Conservation (phyloP, 179 eudicot genomes). For the Silene noctiflora region DNA sequence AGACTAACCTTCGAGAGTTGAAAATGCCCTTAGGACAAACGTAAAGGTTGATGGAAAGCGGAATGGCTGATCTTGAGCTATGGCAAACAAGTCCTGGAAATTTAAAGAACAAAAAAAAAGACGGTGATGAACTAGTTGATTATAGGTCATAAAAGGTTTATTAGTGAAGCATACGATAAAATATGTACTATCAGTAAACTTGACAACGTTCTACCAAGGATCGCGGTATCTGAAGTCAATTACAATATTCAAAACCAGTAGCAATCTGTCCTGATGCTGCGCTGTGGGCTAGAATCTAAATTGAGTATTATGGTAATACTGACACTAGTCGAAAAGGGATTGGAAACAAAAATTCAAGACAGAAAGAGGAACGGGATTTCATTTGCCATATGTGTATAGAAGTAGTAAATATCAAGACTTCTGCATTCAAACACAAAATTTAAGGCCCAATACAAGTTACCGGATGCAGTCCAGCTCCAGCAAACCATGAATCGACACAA, state of each 20-base stretch:
- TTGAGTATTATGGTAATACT: no score
- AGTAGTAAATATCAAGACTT: no score
- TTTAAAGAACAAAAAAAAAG: slow-evolving; percentile 14
- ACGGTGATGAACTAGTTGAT: slow-evolving; percentile 4
- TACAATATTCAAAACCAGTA: no score
- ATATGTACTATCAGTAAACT: no score
- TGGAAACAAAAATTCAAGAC: neutral
- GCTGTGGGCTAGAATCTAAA: no score
- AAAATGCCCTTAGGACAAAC: slow-evolving; percentile 87
- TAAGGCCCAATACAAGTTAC: neutral
- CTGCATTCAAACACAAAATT: no score
- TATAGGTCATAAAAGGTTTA: neutral
- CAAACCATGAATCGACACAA: neutral
- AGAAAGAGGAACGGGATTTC: neutral
- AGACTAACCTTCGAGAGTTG: slow-evolving; percentile 88
- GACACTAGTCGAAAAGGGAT: no score
- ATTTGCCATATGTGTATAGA: neutral
- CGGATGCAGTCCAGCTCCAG: neutral
- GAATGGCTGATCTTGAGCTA: slow-evolving; percentile 97
- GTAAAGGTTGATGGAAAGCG: slow-evolving; percentile 95
- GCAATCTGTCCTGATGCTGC: no score
- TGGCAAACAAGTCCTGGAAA: slow-evolving; percentile 89
- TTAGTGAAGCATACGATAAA: no score
- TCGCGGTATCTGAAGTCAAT: no score
- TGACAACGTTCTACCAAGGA: no score